Conservation (phyloP, 768 basidiomycete genomes). For the Auricularia auricula-judae region DNA sequence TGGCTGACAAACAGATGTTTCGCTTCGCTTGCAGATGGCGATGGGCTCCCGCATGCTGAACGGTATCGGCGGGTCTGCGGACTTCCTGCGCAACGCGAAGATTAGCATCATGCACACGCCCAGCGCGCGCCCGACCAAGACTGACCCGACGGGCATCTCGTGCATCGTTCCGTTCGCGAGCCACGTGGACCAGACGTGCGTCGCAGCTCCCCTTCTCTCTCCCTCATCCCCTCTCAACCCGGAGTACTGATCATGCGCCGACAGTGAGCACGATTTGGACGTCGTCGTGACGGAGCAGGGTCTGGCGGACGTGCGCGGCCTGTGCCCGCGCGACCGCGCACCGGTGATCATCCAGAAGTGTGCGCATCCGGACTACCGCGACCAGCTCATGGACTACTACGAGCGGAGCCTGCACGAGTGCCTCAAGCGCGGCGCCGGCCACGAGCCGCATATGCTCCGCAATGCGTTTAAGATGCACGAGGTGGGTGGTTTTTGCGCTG, state of each 20-base stretch:
- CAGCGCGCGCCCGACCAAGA: conserved; percentile 12
- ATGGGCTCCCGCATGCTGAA: conserved; percentile 18
- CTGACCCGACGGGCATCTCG: conserved; percentile 18
- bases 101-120: conserved; percentile 16
- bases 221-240: background rate
- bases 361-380: conserved; percentile 16
- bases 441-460: conserved; percentile 17
- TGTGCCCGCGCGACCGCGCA: conserved; percentile 15
- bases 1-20: too few species aligned
- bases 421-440: conserved; percentile 12
- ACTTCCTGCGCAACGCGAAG: conserved; percentile 20
- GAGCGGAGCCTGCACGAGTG: conserved; percentile 16
- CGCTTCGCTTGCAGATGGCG: conserved; percentile 1
- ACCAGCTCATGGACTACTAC: conserved; percentile 15
- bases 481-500: background rate
- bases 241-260: background rate
- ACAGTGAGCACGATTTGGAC: conserved; percentile 6
- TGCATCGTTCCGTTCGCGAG: conserved; percentile 18
- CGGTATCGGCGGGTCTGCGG: conserved; percentile 13
- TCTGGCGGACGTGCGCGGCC: conserved; percentile 17
- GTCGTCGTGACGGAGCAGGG: conserved; percentile 19
- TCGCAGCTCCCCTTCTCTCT: background rate
- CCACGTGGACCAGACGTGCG: conserved; percentile 15
- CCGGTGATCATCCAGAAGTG: conserved; percentile 19
- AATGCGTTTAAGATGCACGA: conserved; percentile 15